Percentiles rank a stretch among this genome's conserved stretches.
These are phyloP conservation scores for Clitoria ternatea DNA, from an alignment of 306 rosid genomes.

Conservation along the genomic window DNA sequence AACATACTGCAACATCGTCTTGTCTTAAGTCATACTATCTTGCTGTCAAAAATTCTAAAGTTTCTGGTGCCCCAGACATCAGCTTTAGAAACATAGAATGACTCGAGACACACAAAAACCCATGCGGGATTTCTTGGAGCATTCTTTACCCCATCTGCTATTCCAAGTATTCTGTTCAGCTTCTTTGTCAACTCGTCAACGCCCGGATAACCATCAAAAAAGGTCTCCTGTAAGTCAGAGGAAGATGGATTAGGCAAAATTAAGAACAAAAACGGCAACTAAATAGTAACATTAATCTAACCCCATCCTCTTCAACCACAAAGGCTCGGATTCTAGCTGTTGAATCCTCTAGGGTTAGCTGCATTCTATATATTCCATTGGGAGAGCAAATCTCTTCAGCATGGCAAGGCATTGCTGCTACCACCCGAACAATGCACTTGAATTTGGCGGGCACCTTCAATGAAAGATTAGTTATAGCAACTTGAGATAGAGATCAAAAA, in stretches of 20 bases:
- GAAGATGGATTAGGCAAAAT: too few species aligned
- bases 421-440: constrained; percentile 58
- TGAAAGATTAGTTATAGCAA: background rate
- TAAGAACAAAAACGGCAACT: background rate
- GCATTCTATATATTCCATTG: constrained; percentile 37
- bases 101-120: constrained; percentile 51
- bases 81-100: constrained; percentile 29
- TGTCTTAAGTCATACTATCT: too few species aligned
- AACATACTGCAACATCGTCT: too few species aligned
- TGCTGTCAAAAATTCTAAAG: constrained; percentile 48
- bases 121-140: constrained; percentile 68
- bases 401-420: constrained; percentile 45
- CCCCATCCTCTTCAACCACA: constrained; percentile 61
- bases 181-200: constrained; percentile 27
- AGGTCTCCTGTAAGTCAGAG: constrained; percentile 46
- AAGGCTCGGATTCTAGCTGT: constrained; percentile 73
- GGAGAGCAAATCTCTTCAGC: constrained; percentile 33
- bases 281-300: constrained; percentile 22
- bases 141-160: background rate
- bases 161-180: constrained; percentile 50
- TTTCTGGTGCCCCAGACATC: constrained; percentile 33
- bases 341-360: constrained; percentile 70
- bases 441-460: constrained; percentile 55
- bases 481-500: background rate
- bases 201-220: constrained; percentile 47